These are phyloP conservation scores for Pythium rhizo-oryzae DNA, from an alignment of 352 stramenopile species.

Conservation along the genomic window DNA sequence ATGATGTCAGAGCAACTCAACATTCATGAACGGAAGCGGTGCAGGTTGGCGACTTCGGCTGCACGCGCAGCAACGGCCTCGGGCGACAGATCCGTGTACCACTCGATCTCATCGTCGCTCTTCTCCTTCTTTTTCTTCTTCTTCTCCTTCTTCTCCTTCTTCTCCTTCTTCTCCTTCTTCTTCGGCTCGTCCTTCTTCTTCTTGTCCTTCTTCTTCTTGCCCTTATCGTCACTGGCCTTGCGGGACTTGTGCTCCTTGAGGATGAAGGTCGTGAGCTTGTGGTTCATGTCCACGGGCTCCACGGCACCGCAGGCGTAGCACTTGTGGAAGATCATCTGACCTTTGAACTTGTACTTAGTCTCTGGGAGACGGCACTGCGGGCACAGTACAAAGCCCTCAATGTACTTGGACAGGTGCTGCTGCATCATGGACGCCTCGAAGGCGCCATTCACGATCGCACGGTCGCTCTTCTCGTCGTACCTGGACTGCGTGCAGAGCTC, in stretches of 20 bases:
- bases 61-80: constrained; percentile 82
- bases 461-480: constrained; percentile 95
- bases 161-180: constrained; percentile 78
- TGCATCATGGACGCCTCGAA: constrained; percentile 95
- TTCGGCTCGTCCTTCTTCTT: constrained; percentile 71
- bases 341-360: constrained; percentile 99
- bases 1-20: too few species aligned
- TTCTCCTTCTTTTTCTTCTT: constrained; percentile 85
- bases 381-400: constrained; percentile 98
- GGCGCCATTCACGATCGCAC: constrained; percentile 97
- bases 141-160: constrained; percentile 84
- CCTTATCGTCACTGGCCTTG: constrained; percentile 83
- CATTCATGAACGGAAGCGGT: too few species aligned
- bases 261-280: constrained; percentile 99
- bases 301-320: constrained; percentile 98
- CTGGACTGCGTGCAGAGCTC: constrained; percentile 99
- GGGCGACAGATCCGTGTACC: constrained; percentile 85
- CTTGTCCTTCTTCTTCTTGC: constrained; percentile 87
- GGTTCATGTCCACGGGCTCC: constrained; percentile 97
- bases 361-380: constrained; percentile 96
- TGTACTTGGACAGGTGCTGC: constrained; percentile 97
- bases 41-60: too few species aligned
- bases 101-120: constrained; percentile 61
- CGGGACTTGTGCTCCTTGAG: constrained; percentile 94
- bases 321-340: constrained; percentile 96